These are phyloP conservation scores for Trifolium dubium DNA, from an alignment of 306 rosid genomes.

Conservation along the genomic window DNA sequence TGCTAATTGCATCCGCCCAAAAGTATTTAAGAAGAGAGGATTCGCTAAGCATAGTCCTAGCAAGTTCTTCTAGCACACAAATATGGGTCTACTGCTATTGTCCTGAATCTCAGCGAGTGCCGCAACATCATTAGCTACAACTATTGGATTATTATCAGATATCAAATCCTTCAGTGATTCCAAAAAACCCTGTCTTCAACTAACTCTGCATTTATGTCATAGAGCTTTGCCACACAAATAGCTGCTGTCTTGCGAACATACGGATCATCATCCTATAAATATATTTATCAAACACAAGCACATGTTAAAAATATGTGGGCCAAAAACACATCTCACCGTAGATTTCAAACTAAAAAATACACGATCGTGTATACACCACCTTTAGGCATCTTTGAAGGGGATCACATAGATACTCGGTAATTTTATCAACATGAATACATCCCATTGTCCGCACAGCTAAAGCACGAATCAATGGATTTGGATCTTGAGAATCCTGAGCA, in stretches of 20 bases:
- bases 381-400: conserved; percentile 99
- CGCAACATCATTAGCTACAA: conserved; percentile 99
- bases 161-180: conserved; percentile 97
- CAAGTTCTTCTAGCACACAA: too few species aligned
- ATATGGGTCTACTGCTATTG: conserved; percentile 78
- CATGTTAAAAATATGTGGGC: conserved; percentile 31
- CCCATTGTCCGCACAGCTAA: conserved; percentile 99
- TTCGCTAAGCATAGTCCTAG: too few species aligned
- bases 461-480: conserved; percentile 97
- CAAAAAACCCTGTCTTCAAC: conserved; percentile 97
- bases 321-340: too few species aligned
- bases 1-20: too few species aligned
- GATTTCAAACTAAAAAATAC: conserved; percentile 12
- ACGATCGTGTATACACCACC: too few species aligned
- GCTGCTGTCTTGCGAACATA: conserved; percentile 99
- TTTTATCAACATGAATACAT: conserved; percentile 98
- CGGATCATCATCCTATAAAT: conserved; percentile 94
- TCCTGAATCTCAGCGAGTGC: conserved; percentile 98
- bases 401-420: conserved; percentile 96
- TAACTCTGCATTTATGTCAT: conserved; percentile 95
- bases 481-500: conserved; percentile 96
- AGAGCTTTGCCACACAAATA: conserved; percentile 97
- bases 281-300: conserved; percentile 39
- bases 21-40: too few species aligned
- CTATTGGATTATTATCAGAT: conserved; percentile 99